These are phyloP conservation scores for Aureobasidium vineae DNA, from an alignment of 2,329 filamentous ascomycete species.

Conservation along the genomic window DNA sequence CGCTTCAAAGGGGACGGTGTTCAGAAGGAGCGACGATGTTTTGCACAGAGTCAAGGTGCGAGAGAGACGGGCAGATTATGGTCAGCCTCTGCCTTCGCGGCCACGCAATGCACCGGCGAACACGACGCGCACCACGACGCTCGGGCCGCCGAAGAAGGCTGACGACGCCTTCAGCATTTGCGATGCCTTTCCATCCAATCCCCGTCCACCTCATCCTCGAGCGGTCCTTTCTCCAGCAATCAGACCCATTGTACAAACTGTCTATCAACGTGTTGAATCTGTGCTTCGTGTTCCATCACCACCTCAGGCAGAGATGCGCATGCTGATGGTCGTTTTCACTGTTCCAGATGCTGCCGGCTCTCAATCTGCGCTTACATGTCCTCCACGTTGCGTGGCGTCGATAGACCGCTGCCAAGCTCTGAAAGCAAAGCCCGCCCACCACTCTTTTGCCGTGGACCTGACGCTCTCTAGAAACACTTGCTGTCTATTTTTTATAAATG, in stretches of 20 bases:
- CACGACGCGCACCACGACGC: slow-evolving; percentile 15
- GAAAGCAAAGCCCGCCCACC: not conserved
- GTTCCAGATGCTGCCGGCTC: not conserved
- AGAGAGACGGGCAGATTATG: slow-evolving; percentile 23
- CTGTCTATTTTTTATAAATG: not conserved
- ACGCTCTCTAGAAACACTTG: slow-evolving; percentile 14
- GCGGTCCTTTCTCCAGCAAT: not conserved
- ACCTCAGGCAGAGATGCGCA: slow-evolving; percentile 8
- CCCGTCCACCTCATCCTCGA: slow-evolving; percentile 2
- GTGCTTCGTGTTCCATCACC: not conserved
- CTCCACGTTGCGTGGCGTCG: slow-evolving; percentile 15
- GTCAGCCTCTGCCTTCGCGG: slow-evolving; percentile 22
- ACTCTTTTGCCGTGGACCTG: slow-evolving; percentile 1
- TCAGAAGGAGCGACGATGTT: slow-evolving; percentile 16
- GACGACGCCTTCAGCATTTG: slow-evolving; percentile 6
- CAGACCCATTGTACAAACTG: not conserved
- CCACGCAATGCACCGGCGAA: slow-evolving; percentile 20
- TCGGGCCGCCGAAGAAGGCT: slow-evolving; percentile 1
- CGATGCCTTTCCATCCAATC: slow-evolving; percentile 5
- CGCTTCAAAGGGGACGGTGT: not conserved
- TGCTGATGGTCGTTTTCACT: not conserved
- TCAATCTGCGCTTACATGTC: slow-evolving; percentile 14
- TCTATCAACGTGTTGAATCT: not conserved
- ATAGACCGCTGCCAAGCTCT: slow-evolving; percentile 19
- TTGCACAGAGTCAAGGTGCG: slow-evolving; percentile 1